Conservation (phyloP, 2,329 filamentous ascomycete species). For the Plectosphaerella sp. region DNA sequence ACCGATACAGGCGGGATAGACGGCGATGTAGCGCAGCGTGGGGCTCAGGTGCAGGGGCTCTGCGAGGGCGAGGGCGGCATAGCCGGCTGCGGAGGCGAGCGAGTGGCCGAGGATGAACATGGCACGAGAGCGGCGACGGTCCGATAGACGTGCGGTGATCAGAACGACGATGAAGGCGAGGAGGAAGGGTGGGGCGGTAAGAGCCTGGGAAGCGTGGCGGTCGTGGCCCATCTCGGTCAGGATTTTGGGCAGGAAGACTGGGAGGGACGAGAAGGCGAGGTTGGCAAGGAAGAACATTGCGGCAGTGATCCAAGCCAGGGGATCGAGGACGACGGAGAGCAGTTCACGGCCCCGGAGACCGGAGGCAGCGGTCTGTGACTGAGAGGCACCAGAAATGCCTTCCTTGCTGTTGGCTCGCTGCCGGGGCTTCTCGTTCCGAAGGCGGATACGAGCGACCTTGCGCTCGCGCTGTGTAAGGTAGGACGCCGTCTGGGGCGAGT, state of each 20-base stretch:
- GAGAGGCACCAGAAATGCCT: not conserved
- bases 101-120: constrained; percentile 66
- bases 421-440: constrained; percentile 45
- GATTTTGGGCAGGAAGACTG: constrained; percentile 82
- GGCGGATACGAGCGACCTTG: constrained; percentile 65
- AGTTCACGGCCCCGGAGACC: constrained; percentile 53
- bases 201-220: constrained; percentile 64
- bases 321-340: constrained; percentile 55
- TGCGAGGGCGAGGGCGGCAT: constrained; percentile 56
- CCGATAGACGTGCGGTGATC: constrained; percentile 67
- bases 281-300: constrained; percentile 81
- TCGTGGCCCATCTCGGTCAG: constrained; percentile 72
- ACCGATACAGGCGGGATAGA: constrained; percentile 74
- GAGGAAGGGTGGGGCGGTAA: constrained; percentile 79
- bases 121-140: constrained; percentile 58
- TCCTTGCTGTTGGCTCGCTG: constrained; percentile 7
- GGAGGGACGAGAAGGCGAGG: constrained; percentile 82
- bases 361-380: constrained; percentile 12
- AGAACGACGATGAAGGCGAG: constrained; percentile 69
- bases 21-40: constrained; percentile 62
- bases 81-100: constrained; percentile 58
- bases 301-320: constrained; percentile 70
- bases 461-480: constrained; percentile 62
- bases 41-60: constrained; percentile 37
- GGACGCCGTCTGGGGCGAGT: constrained; percentile 62